Conservation (phyloP, 257 asterid species). For the Haberlea rhodopensis region DNA sequence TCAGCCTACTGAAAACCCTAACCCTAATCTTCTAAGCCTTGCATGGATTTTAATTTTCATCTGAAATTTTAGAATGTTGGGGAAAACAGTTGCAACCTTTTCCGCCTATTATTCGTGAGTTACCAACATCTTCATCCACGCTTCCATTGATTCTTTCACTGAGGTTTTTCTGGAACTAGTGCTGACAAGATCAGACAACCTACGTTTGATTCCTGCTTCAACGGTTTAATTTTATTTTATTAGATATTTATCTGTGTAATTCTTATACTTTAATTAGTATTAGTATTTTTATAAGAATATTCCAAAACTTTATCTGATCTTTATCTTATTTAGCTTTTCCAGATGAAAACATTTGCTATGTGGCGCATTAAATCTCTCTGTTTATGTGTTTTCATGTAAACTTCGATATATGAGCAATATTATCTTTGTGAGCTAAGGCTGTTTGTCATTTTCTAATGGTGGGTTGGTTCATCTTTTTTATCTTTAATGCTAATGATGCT, state of each 20-base stretch:
- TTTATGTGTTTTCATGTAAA: constrained; percentile 25
- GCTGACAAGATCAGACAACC: constrained; percentile 26
- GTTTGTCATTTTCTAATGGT: constrained; percentile 53
- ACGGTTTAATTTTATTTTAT: constrained; percentile 16
- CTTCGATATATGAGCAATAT: constrained; percentile 33
- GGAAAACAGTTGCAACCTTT: constrained; percentile 7
- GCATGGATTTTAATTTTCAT: constrained; percentile 31
- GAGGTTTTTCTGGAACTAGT: constrained; percentile 37
- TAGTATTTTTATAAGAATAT: constrained; percentile 33
- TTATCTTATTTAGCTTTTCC: constrained; percentile 4
- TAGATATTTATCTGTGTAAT: constrained; percentile 11
- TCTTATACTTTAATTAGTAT: constrained; percentile 13
- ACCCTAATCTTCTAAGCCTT: constrained; percentile 41
- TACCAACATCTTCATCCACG: neutral
- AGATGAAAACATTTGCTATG: constrained; percentile 31
- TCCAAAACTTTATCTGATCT: constrained; percentile 33
- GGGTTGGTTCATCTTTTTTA: too few species aligned
- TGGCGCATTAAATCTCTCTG: constrained; percentile 33
- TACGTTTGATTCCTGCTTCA: constrained; percentile 21
- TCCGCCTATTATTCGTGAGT: neutral
- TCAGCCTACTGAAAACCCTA: constrained; percentile 44
- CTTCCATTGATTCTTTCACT: constrained; percentile 16
- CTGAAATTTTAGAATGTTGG: constrained; percentile 12
- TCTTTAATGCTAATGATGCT: too few species aligned
- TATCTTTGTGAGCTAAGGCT: constrained; percentile 31